Base-by-base conservation (phyloP, 2,329 filamentous ascomycete species). In the Neobulgaria alba region DNA sequence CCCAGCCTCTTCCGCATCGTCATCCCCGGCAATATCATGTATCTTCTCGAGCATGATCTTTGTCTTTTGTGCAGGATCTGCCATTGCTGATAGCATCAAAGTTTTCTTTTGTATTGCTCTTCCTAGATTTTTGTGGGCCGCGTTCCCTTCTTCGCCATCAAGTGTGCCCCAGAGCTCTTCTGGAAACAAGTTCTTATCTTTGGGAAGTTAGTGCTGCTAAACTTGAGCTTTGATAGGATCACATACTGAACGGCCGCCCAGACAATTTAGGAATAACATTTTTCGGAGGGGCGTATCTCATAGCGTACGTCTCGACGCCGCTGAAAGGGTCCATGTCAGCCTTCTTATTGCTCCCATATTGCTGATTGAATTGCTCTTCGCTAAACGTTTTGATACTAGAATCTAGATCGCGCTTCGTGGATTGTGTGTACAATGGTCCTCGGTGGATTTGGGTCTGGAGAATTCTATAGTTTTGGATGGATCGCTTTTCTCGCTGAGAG, bases 241-340 rank as follows among this genome's bases (percentile, higher is more conserved):
- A 17, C 64, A 68, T 56, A 76, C 73, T 64, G 53, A 77, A 78
- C 15, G 72, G 65, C 32, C 72, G 61, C 16, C 66, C 69, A 35
- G 67, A 64, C 15, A 80, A 60, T 46, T 69, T 68, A 1, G 77
- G 77, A 8, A 79, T 54, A 15, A 63, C 67, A 44, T 73, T 63
- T 50, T 68, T 67, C 51, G 73, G 73, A 48, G 72, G 75, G 41
- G 69, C 62, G 57, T 77, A 79, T 52, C 69, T 72, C 39, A 72
- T 65, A 12, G 70, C 69, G 54, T 77, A 81, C 0, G 73, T 76
- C 29, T 72, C 72, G 59, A 78, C 78, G 41, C 73, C 73, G 32
- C 71, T 18, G 52, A 81, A 81, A 2, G 77, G 73, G 56, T 81
- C 73, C 53, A 78, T 73, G 15, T 68, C 67, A 2, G 61, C 63